Conservation (phyloP, 805 yeast genomes). For the Pichia exigua region DNA sequence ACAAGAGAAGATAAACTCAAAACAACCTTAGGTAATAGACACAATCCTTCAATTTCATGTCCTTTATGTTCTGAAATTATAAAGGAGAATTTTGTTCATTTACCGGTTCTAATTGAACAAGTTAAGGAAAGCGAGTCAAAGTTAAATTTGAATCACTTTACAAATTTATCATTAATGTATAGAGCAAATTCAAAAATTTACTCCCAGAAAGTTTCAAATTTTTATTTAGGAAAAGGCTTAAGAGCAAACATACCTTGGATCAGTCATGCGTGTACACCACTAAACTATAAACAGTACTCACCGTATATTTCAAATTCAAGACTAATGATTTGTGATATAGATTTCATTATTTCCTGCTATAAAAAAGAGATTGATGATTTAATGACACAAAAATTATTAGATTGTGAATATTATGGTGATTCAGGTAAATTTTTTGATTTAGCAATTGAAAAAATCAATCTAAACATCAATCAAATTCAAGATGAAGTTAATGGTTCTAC, state of each 20-base stretch:
- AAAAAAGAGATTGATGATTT: slow-evolving; percentile 54
- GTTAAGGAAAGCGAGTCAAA: slow-evolving; percentile 41
- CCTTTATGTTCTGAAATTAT: slow-evolving; percentile 68
- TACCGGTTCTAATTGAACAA: slow-evolving; percentile 53
- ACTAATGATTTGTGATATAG: slow-evolving; percentile 56
- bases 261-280: slow-evolving; percentile 14
- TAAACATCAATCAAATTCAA: slow-evolving; percentile 34
- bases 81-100: slow-evolving; percentile 44
- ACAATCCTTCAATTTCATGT: slow-evolving; percentile 33
- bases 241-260: slow-evolving; percentile 51
- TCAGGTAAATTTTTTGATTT: slow-evolving; percentile 44
- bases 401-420: slow-evolving; percentile 52
- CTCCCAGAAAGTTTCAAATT: slow-evolving; percentile 26
- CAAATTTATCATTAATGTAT: slow-evolving; percentile 59
- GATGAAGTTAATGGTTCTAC: slow-evolving; percentile 21
- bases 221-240: slow-evolving; percentile 17
- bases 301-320: slow-evolving; percentile 48
- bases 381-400: slow-evolving; percentile 43
- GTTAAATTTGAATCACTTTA: slow-evolving; percentile 51
- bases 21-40: slow-evolving; percentile 11
- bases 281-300: slow-evolving; percentile 17
- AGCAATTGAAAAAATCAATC: slow-evolving; percentile 51
- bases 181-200: slow-evolving; percentile 27
- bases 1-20: slow-evolving; percentile 21
- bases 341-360: slow-evolving; percentile 46